Conservation (phyloP, 2,329 filamentous ascomycete species). For the Gyromitra esculenta region DNA sequence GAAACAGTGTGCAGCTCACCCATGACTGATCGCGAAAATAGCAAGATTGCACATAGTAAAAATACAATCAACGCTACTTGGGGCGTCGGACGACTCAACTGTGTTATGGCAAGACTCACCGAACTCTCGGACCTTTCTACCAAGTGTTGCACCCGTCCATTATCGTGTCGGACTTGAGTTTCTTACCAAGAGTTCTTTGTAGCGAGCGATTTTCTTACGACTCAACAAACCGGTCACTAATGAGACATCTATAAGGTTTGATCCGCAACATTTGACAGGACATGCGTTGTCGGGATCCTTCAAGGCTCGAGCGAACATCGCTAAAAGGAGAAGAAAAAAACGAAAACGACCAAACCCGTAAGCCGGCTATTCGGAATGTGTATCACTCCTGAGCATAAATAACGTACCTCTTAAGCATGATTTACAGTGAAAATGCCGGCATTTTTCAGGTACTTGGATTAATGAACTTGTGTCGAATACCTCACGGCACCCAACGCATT, state of each 20-base stretch:
- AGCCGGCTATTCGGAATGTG: conserved; percentile 21
- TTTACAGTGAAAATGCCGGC: conserved; percentile 40
- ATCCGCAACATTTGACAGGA: conserved; percentile 39
- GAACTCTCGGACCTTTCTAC: conserved; percentile 22
- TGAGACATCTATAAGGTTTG: conserved; percentile 43
- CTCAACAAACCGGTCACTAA: conserved; percentile 26
- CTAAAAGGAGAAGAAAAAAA: conserved; percentile 9
- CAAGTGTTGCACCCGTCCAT: conserved; percentile 17
- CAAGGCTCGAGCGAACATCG: conserved; percentile 35
- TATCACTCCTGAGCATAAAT: neutral
- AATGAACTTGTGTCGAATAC: conserved; percentile 32
- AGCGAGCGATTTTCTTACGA: conserved; percentile 38
- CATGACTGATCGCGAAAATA: conserved; percentile 15
- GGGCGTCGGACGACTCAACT: conserved; percentile 15
- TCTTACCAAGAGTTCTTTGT: conserved; percentile 28
- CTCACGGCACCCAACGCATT: conserved; percentile 29
- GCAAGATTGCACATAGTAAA: conserved; percentile 15
- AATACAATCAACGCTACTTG: conserved; percentile 19
- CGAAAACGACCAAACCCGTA: neutral
- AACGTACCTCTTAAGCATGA: conserved; percentile 38
- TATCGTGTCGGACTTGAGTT: conserved; percentile 6
- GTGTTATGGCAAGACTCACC: conserved; percentile 21
- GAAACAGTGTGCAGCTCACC: conserved; percentile 20
- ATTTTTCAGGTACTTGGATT: conserved; percentile 42
- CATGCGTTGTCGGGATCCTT: conserved; percentile 34